Base-by-base conservation (phyloP, 2,329 filamentous ascomycete genomes). In the Leptographium radiaticola region DNA sequence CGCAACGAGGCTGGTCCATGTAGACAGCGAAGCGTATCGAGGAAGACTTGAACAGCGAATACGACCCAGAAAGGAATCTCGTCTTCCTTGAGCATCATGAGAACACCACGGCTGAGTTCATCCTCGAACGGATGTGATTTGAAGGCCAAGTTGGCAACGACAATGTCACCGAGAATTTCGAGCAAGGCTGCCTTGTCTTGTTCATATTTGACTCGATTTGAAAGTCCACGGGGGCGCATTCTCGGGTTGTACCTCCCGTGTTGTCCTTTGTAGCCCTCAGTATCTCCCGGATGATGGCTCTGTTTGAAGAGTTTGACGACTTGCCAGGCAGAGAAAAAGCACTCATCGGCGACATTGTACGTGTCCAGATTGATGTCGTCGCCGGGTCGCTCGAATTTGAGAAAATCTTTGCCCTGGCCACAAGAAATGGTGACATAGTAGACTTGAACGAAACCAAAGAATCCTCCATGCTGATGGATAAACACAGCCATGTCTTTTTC, bases 31-130 rank as follows among this genome's bases (percentile, higher is more conserved):
- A 70, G 65, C 38, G 71, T 67, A 44, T 74, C 71, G 5, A 75
- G 65, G 54, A 68, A 69, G 12, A 70, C 54, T 48, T 74, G 70
- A 6, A 65, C 61, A 10, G 68, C 69, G 53, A 73, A 74, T 1
- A 67, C 60, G 10, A 68, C 60, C 55, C 63, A 67, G 42, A 72
- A 64, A 0, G 70, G 60, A 2, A 70, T 52, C 6, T 64, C 46
- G 2, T 55, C 47, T 0, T 65, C 70, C 6, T 66, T 70, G 8
- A 49, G 13, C 39, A 49, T 38, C 4, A 38, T 1, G 5, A 5
- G 5, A 25, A 49, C 38, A 2, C 45, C 52, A 10, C 45, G 38
- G n/a, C 11, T 44, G 18, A 53, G 13, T 10, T 36, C 52, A 30
- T 53, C 52, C 9, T 43, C n/a, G 38, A 18, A 53, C 12, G 39